These are phyloP conservation scores for Thraustochytrium striatum DNA, from an alignment of 352 stramenopile species.

Conservation along the genomic window DNA sequence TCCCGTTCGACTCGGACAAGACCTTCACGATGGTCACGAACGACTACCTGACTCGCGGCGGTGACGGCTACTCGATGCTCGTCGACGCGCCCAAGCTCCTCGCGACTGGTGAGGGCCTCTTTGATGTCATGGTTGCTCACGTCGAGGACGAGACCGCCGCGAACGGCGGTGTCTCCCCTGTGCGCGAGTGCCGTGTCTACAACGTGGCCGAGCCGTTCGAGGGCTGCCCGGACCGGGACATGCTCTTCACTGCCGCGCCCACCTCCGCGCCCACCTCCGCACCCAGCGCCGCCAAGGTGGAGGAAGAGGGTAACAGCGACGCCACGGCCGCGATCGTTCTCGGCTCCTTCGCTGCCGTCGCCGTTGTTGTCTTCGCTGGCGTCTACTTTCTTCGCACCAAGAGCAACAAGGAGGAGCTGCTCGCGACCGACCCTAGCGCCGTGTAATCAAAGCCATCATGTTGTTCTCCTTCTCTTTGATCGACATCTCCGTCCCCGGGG, in stretches of 20 bases:
- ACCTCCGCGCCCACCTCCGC: not conserved
- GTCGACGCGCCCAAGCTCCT: not conserved
- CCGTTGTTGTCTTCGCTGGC: too few relatives aligned
- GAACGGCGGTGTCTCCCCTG: not conserved
- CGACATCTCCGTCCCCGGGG: too few relatives aligned
- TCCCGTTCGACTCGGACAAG: not conserved
- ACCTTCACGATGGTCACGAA: conserved; percentile 37
- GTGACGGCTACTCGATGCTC: conserved; percentile 35
- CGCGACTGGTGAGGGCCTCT: not conserved
- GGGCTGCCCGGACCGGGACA: too few relatives aligned
- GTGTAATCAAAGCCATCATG: too few relatives aligned
- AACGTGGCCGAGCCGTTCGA: not conserved
- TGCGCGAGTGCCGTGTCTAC: conserved; percentile 21
- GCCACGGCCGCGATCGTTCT: too few relatives aligned
- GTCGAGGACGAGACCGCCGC: not conserved
- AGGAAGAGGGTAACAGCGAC: too few relatives aligned
- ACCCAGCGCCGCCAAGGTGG: too few relatives aligned
- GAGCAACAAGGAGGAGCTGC: too few relatives aligned
- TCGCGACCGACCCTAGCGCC: too few relatives aligned
- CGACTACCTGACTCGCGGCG: conserved; percentile 18
- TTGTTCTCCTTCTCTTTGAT: too few relatives aligned
- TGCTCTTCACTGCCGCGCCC: not conserved
- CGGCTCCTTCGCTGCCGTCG: too few relatives aligned
- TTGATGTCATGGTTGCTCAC: conserved; percentile 7
- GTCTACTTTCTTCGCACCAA: too few relatives aligned